Conservation (phyloP, 768 basidiomycete species). For the Russula emetica region DNA sequence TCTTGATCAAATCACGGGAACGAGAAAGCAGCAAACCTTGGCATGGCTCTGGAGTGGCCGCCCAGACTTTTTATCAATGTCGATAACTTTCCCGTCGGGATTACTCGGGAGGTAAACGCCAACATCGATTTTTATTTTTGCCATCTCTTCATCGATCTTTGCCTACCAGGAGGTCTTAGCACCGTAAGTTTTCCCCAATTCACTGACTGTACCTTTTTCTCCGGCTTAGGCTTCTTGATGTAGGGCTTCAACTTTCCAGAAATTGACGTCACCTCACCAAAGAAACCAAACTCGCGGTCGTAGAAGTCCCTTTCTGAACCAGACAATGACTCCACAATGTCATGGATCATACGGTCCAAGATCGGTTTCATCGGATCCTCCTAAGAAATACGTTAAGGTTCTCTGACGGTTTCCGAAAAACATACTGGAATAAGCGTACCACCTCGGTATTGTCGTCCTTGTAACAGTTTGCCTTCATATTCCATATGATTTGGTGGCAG, state of each 20-base stretch:
- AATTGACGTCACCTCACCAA: constrained; percentile 94
- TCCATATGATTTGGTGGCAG: constrained; percentile 99
- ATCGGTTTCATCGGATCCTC: constrained; percentile 93
- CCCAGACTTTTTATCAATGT: constrained; percentile 95
- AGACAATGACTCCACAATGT: constrained; percentile 79
- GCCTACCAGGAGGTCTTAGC: constrained; percentile 48
- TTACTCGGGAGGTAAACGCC: constrained; percentile 98
- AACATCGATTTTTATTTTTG: constrained; percentile 86
- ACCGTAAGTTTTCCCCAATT: not conserved
- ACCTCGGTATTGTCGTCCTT: constrained; percentile 86
- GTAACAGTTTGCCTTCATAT: constrained; percentile 98
- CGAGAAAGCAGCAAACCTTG: constrained; percentile 52
- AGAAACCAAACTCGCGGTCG: constrained; percentile 92
- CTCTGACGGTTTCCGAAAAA: not conserved
- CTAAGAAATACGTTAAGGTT: constrained; percentile 39
- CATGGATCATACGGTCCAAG: constrained; percentile 81
- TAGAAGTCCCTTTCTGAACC: constrained; percentile 88
- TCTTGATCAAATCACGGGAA: constrained; percentile 1
- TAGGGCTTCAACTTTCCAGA: constrained; percentile 96
- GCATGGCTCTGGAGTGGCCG: constrained; percentile 96
- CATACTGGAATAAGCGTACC: constrained; percentile 40
- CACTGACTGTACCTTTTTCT: constrained; percentile 73
- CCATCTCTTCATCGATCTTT: constrained; percentile 99
- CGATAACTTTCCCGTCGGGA: constrained; percentile 94
- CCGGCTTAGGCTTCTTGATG: constrained; percentile 91